Evolutionary conservation across 2,329 filamentous ascomycete species (phyloP).

Genomic region (Botrytis galanthina): DNA sequence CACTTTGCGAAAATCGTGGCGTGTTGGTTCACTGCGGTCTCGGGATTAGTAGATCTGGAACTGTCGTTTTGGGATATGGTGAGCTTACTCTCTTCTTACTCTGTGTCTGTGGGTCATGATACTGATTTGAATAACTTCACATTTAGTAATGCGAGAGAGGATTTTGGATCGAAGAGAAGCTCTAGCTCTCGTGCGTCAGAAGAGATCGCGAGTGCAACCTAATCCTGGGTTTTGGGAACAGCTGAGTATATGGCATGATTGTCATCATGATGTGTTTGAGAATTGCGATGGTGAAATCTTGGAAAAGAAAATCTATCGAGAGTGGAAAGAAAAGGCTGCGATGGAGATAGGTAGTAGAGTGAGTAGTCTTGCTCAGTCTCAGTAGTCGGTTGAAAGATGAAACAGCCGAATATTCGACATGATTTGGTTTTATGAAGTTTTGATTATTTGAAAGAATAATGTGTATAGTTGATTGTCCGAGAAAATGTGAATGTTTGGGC

Average conservation of each 20-base stretch:
- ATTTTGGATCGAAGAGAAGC: neutral
- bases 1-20: neutral
- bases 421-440: neutral
- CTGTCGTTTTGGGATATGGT: neutral
- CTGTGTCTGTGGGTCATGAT: neutral
- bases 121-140: neutral
- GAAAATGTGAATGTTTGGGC: neutral
- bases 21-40: conserved; percentile 6
- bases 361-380: neutral
- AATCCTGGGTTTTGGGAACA: conserved; percentile 1
- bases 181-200: neutral
- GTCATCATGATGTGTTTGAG: neutral
- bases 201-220: neutral
- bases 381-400: neutral
- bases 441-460: neutral
- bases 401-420: neutral
- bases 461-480: neutral
- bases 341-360: neutral
- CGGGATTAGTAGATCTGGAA: conserved; percentile 1
- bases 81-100: neutral
- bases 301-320: neutral
- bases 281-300: neutral
- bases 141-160: neutral
- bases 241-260: neutral
- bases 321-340: neutral